Base-by-base conservation (phyloP, 1,284 basidiomycete genomes). In the Cryptococcus sp. region DNA sequence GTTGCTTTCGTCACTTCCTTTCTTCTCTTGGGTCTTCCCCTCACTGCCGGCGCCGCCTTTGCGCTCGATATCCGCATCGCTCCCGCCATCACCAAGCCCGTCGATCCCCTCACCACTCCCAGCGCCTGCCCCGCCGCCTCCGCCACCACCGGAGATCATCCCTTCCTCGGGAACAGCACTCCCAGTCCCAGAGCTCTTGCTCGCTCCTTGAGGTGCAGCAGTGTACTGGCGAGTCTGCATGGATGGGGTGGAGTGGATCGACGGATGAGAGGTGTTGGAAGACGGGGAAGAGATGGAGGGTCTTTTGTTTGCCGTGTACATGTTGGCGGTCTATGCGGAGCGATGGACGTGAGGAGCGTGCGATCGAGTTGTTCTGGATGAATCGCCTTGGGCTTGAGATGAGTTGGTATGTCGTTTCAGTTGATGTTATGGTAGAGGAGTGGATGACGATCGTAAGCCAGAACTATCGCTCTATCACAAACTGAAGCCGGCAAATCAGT, bases 241-340 rank as follows among this genome's bases (percentile, higher is more conserved):
- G 8, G 56, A 59, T 20, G 62, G 50, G 11, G 49, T 31, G 7
- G 61, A 57, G 23, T 60, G 57, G 25, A 64, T 44, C 1, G 63
- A 62, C 16, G 63, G 62, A 23, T 64, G 62, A 13, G 60, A 61
- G 16, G 3, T 50, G 47, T 22, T 53, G 47, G 40, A n/a, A 22
- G 41, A 23, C 4, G 49, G 22, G 8, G 45, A 11, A 16, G 54
- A 15, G 16, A 27, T 31, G 47, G 57, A 49, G 5, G 64, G 64
- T 23, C 64, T 53, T 53, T 65, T 65, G 31, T 55, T 56, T 20
- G 41, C 22, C n/a, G 56, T 54, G 48, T 57, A 47, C 62, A 60
- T 64, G 13, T 3, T 45, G 42, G 22, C 22, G n/a, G 2, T 25
- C 3, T 25, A 3, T 6, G 25, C 25, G 25, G 8, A 35, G 10